Base-by-base conservation (phyloP, 164 flowering plant species). In the Chimonanthus salicifolius region DNA sequence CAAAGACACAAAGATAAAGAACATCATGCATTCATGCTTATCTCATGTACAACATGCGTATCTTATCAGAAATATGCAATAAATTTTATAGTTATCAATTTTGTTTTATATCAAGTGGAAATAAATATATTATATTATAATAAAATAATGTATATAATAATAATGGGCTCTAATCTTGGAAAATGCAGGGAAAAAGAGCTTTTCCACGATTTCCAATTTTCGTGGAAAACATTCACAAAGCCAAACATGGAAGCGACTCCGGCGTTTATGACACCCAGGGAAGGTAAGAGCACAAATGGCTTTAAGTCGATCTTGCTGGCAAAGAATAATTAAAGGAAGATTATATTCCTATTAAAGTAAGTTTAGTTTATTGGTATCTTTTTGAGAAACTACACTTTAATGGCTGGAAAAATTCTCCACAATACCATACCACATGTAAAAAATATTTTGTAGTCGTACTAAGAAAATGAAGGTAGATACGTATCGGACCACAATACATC, bases 241-340 rank as follows among this genome's bases (percentile, higher is more conserved):
- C 79, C 80, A 94, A 91, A 71, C 98, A 94, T 70, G 88, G 90
- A 2, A 94, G 98, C 47, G 98, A 94, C 73, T 79, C 90, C 15
- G 98, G 92, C 44, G 92, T 88, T 7, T 94, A 91, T 63, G 97
- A 94, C 73, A 20, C 76, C 0, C 85, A 94, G 77, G 98, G 98
- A 87, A 94, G 97, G 98, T 94, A 65, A 33, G 6, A 65, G 9
- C 21, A n/a, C 33, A 63, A 3, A 8, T 63, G 4, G 7, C 7
- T n/a, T 21, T n/a, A n/a, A 33, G 33, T 33, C 33, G 33, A 33
- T 33, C 1, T 33, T 33, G 33, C 33, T 33, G 33, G 33, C 33
- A 33, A 33, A 33, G 33, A 33, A 33, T 33, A 33, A 33, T 33
- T 33, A 33, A 33, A 33, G 33, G 33, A 33, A 33, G 33, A 33